Evolutionary conservation across 163 green algal species (phyloP).

Genomic region (Coccomyxa subellipsoidea): DNA sequence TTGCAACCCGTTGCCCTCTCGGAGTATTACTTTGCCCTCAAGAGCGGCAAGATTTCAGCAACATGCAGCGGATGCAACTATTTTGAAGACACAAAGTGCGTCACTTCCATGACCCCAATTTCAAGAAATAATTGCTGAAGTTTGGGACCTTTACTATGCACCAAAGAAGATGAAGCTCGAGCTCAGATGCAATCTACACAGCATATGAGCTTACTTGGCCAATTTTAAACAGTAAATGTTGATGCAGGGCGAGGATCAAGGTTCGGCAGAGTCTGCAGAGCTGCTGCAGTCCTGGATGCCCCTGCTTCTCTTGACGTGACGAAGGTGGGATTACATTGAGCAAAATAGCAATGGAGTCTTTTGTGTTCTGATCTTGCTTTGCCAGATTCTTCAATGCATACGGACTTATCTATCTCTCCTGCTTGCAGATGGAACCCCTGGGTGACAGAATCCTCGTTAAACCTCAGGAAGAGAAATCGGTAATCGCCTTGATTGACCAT

Average conservation of each 20-base stretch:
- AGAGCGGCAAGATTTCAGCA: background rate
- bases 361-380: no score
- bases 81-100: background rate
- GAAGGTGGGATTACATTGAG: background rate
- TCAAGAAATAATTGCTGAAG: background rate
- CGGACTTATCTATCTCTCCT: no score
- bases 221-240: background rate
- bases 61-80: background rate
- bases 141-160: background rate
- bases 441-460: conserved; percentile 54
- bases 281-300: background rate
- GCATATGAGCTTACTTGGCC: background rate
- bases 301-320: background rate
- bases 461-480: conserved; percentile 37
- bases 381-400: no score
- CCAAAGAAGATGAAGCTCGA: background rate
- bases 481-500: background rate
- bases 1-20: background rate
- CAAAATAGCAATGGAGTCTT: no score
- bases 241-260: background rate
- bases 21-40: background rate
- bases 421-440: conserved; percentile 54
- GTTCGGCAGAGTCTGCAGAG: background rate
- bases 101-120: background rate
- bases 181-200: background rate